phyloP scores from a whole-genome alignment of 768 basidiomycete genomes.

The Trametes cingulata region DNA sequence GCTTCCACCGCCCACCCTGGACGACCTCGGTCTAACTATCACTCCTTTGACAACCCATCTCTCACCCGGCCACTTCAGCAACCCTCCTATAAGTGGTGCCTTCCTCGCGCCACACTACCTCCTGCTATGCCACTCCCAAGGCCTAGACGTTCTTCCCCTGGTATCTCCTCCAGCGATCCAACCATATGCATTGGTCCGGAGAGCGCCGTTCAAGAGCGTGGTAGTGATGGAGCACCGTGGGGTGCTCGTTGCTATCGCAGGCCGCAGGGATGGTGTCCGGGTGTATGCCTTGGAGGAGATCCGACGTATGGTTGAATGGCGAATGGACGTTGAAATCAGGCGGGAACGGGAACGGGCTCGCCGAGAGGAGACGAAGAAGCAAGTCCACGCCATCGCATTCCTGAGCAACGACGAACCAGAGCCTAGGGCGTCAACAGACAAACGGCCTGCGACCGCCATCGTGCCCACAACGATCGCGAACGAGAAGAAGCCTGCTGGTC shows the following conservation, averaged over 20 bases:
- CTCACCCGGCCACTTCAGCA: slow-evolving; percentile 74
- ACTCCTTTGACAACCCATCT: slow-evolving; percentile 66
- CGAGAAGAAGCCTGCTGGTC: slow-evolving; percentile 22
- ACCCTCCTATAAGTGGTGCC: slow-evolving; percentile 75
- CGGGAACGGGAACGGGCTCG: slow-evolving; percentile 74
- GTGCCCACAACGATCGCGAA: slow-evolving; percentile 6
- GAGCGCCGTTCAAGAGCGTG: slow-evolving; percentile 83
- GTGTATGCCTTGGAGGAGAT: slow-evolving; percentile 89
- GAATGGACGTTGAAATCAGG: slow-evolving; percentile 76
- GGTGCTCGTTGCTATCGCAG: slow-evolving; percentile 88
- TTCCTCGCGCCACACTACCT: slow-evolving; percentile 82
- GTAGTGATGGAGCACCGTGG: slow-evolving; percentile 92
- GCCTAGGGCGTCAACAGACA: slow-evolving; percentile 45
- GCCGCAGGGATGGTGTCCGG: slow-evolving; percentile 80
- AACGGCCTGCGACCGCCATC: slow-evolving; percentile 9
- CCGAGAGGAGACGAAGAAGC: slow-evolving; percentile 65
- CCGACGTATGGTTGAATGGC: slow-evolving; percentile 84
- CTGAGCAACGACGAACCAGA: slow-evolving; percentile 47
- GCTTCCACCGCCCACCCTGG: slow-evolving; percentile 68
- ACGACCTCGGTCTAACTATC: slow-evolving; percentile 74
- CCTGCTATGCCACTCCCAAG: slow-evolving; percentile 82
- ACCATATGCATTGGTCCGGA: slow-evolving; percentile 80
- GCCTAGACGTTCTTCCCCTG: slow-evolving; percentile 82
- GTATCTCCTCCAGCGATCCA: slow-evolving; percentile 70
- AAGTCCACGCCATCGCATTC: slow-evolving; percentile 23